Conservation (phyloP, 768 basidiomycete genomes). For the Mycena belliarum region DNA sequence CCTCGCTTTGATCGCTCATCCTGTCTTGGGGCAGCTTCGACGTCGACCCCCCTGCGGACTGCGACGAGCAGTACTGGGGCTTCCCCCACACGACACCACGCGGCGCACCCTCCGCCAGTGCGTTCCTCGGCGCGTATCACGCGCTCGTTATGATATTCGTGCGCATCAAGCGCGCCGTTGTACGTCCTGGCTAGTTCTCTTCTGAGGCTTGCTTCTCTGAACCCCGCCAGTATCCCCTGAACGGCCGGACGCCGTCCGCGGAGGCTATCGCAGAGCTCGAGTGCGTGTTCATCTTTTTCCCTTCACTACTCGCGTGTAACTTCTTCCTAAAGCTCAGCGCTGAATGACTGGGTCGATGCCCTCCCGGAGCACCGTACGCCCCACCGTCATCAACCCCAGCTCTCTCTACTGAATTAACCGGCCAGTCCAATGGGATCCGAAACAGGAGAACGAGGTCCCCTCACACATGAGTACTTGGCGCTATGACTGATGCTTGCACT, state of each 20-base stretch:
- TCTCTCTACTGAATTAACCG: background rate
- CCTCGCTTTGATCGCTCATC: background rate
- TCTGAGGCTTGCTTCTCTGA: background rate
- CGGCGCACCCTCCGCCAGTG: background rate
- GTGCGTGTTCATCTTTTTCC: background rate
- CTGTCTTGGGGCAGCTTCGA: conserved; percentile 49
- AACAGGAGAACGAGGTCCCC: conserved; percentile 9
- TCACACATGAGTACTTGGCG: too few relatives aligned
- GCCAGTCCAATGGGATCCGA: conserved; percentile 18
- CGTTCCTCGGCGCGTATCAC: background rate
- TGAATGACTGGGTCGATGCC: conserved; percentile 11
- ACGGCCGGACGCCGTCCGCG: background rate
- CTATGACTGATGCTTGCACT: too few relatives aligned
- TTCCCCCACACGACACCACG: background rate
- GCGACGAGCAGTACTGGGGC: conserved; percentile 23
- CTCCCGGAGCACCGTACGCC: conserved; percentile 13
- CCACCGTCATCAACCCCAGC: background rate
- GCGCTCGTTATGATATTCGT: conserved; percentile 6
- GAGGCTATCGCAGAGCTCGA: conserved; percentile 1
- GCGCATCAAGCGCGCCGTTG: conserved; percentile 7
- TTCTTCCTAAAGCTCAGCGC: background rate
- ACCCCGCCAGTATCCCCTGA: conserved; percentile 5
- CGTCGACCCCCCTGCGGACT: conserved; percentile 63
- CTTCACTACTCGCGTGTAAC: too few relatives aligned
- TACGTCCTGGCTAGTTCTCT: background rate